phyloP scores from a whole-genome alignment of 2,329 filamentous ascomycete genomes.

The Rosellinia necatrix region DNA sequence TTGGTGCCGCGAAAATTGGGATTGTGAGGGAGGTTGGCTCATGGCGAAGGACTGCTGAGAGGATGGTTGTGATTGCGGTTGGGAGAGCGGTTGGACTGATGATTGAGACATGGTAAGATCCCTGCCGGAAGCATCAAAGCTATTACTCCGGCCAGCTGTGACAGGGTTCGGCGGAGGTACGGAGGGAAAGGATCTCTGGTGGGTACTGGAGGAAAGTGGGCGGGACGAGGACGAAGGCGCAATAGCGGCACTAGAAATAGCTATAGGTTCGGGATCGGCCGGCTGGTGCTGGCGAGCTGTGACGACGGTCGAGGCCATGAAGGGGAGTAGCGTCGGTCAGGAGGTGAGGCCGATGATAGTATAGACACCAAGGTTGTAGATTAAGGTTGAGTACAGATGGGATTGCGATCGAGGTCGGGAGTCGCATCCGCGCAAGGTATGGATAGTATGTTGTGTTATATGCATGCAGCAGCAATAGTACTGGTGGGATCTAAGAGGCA shows the following conservation, averaged over 20 bases:
- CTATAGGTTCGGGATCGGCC: slow-evolving; percentile 14
- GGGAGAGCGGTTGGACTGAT: slow-evolving; percentile 51
- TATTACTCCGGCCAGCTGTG: slow-evolving; percentile 25
- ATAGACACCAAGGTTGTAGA: background rate
- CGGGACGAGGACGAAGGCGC: slow-evolving; percentile 21
- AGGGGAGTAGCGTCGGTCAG: slow-evolving; percentile 7
- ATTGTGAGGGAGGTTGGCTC: slow-evolving; percentile 50
- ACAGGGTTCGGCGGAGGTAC: slow-evolving; percentile 15
- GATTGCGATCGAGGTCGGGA: slow-evolving; percentile 7
- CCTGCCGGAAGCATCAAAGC: slow-evolving; percentile 33
- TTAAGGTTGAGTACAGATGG: background rate
- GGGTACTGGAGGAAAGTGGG: slow-evolving; percentile 13
- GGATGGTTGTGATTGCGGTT: slow-evolving; percentile 49
- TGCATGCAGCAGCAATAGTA: background rate
- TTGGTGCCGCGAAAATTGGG: slow-evolving; percentile 49
- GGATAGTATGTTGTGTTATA: background rate
- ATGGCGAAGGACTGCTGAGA: slow-evolving; percentile 62
- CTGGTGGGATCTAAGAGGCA: background rate
- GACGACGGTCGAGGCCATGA: slow-evolving; percentile 47
- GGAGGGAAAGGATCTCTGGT: slow-evolving; percentile 27
- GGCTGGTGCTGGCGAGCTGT: slow-evolving; percentile 37
- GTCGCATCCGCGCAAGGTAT: slow-evolving; percentile 8
- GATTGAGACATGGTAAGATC: slow-evolving; percentile 50
- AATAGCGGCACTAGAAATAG: slow-evolving; percentile 6
- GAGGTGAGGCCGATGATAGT: background rate